phyloP scores from a whole-genome alignment of 176 grass and related monocot species.

The Aegilops umbellulata region DNA sequence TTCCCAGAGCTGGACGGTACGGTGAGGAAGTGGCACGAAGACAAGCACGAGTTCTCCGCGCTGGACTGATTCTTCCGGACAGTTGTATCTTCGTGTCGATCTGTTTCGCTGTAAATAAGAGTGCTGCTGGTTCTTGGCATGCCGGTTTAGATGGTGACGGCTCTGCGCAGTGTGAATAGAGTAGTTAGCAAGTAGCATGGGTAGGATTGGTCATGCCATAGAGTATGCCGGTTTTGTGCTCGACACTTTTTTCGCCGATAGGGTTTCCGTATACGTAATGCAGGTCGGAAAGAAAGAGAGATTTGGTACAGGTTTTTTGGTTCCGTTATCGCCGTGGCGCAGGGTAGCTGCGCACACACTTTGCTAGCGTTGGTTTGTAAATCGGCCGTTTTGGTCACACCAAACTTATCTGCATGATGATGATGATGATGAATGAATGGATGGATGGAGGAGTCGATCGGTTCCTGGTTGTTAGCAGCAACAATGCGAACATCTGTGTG shows the following conservation, averaged over 20 bases:
- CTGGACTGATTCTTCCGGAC: not conserved
- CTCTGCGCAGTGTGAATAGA: constrained; percentile 47
- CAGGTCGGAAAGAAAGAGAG: constrained; percentile 15
- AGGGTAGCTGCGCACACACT: constrained; percentile 6
- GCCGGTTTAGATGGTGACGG: not conserved
- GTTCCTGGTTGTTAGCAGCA: not conserved
- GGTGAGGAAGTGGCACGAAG: constrained; percentile 70
- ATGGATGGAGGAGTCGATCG: not conserved
- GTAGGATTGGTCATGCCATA: not conserved
- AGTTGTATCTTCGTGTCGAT: not conserved
- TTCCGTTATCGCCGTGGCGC: not conserved
- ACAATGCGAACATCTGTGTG: too few relatives aligned
- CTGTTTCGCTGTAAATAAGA: constrained; percentile 42
- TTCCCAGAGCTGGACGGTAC: constrained; percentile 86
- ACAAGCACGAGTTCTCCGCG: constrained; percentile 34
- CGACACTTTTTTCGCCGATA: not conserved
- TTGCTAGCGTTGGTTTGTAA: not conserved
- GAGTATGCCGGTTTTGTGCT: not conserved
- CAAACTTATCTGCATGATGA: constrained; percentile 1
- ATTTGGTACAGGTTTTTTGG: not conserved
- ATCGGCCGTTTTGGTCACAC: not conserved
- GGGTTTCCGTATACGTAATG: constrained; percentile 30
- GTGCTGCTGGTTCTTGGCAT: not conserved
- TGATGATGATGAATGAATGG: not conserved
- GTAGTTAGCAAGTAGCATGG: constrained; percentile 14